Base-by-base conservation (phyloP, 805 yeast species). In the Lipomyces yamanashiensis region DNA sequence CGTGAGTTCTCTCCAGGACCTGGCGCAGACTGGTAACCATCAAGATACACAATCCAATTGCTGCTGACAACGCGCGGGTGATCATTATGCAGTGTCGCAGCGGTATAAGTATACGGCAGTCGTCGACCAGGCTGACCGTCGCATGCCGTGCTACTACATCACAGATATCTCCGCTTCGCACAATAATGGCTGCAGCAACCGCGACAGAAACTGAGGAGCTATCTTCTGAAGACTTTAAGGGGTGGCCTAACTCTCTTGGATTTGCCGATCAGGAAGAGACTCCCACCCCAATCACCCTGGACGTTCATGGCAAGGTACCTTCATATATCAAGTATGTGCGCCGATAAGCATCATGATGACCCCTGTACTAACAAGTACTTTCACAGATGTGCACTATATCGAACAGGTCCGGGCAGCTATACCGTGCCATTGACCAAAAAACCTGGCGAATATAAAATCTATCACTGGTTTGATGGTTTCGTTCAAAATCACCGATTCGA, bases 191-290 rank as follows among this genome's bases (percentile, higher is more conserved):
- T 2, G 48, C 48, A 21, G 48, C 21, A 9, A 17, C 48, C 19
- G n/a, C 66, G 21, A 60, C 74, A 50, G 62, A 63, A 49, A 36
- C 36, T 19, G 37, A 57, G 39, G 33, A 49, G 28, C 28, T 5
- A 28, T 28, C 5, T 28, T 28, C 28, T 28, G 28, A 28, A 2
- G 28, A 28, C 48, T 41, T 47, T 15, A 36, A 19, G 4, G 50
- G 50, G n/a, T 58, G 62, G 62, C 62, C 62, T 33, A 58, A 58
- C 23, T 43, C 62, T 13, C 50, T 48, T 17, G 62, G 62, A 13
- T 58, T 58, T n/a, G 53, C 33, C 8, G 57, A 58, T 37, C 52
- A 50, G 36, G 47, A 43, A n/a, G 62, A 58, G 23, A 52, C 57
- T 8, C 40, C 28, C 13, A 34, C 52, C 9, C 62, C 62, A 33